Conservation (phyloP, 306 rosid species). For the Prosopis cineraria region DNA sequence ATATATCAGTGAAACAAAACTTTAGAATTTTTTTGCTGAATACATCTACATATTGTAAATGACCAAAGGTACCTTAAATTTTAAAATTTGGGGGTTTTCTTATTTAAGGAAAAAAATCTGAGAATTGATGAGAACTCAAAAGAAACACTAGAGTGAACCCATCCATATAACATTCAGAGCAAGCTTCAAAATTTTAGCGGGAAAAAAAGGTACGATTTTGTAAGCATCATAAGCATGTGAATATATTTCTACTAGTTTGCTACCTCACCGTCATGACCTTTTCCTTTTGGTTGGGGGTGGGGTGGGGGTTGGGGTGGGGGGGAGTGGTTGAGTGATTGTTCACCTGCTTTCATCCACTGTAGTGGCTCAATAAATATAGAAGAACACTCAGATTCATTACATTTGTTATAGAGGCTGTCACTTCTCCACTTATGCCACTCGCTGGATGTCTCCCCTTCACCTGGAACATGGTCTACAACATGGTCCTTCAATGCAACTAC, state of each 20-base stretch:
- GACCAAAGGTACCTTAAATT: conserved; percentile 10
- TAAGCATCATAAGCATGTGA: not conserved
- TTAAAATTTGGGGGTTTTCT: not conserved
- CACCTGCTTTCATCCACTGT: conserved; percentile 96
- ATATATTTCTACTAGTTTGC: not conserved
- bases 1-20: conserved; percentile 32
- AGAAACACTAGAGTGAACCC: not conserved
- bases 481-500: conserved; percentile 81
- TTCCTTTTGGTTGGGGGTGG: too few species aligned
- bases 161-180: not conserved
- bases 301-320: not conserved
- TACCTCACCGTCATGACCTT: not conserved
- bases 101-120: not conserved
- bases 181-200: not conserved
- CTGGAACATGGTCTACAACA: conserved; percentile 84
- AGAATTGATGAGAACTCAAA: not conserved
- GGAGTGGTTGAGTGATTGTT: conserved; percentile 21
- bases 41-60: not conserved
- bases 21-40: conserved; percentile 13
- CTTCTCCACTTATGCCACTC: conserved; percentile 73
- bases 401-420: conserved; percentile 68
- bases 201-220: not conserved
- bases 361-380: conserved; percentile 93
- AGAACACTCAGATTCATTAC: conserved; percentile 79
- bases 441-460: conserved; percentile 81